A percentile compares a stretch with the other conserved stretches of the same genome.
phyloP scores from a whole-genome alignment of 768 basidiomycete genomes.

The Hirschioporus abietinus region DNA sequence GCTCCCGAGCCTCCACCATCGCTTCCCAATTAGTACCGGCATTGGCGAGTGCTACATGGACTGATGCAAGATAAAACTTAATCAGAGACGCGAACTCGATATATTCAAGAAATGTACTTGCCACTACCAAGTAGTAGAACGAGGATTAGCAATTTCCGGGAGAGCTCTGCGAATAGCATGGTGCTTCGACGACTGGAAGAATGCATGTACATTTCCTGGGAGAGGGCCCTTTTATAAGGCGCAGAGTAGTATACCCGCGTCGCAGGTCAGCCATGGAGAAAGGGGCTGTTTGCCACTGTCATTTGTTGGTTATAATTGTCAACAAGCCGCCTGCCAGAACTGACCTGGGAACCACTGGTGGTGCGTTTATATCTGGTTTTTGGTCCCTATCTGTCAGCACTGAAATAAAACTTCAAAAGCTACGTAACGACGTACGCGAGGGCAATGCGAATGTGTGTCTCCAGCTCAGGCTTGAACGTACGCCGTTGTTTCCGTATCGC shows the following conservation, averaged over 20 bases:
- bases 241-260: neutral
- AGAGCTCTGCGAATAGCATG: neutral
- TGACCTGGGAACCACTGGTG: neutral
- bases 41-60: neutral
- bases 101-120: neutral
- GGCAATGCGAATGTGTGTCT: too few relatives aligned
- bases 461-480: too few relatives aligned
- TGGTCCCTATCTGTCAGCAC: neutral
- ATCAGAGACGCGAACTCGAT: neutral
- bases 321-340: neutral
- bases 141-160: neutral
- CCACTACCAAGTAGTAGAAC: too few relatives aligned
- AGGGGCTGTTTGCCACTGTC: neutral
- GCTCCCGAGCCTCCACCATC: neutral
- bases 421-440: neutral
- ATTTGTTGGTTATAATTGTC: neutral
- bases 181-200: neutral
- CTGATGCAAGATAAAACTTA: neutral
- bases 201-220: neutral
- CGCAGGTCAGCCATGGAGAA: neutral
- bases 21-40: neutral
- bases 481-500: too few relatives aligned
- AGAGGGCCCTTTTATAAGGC: neutral
- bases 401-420: neutral
- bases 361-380: neutral